Evolutionary conservation across 2,329 filamentous ascomycete species (phyloP), one percentile per base, ranked within the genome.

Genomic region (Colletotrichum cereale): DNA sequence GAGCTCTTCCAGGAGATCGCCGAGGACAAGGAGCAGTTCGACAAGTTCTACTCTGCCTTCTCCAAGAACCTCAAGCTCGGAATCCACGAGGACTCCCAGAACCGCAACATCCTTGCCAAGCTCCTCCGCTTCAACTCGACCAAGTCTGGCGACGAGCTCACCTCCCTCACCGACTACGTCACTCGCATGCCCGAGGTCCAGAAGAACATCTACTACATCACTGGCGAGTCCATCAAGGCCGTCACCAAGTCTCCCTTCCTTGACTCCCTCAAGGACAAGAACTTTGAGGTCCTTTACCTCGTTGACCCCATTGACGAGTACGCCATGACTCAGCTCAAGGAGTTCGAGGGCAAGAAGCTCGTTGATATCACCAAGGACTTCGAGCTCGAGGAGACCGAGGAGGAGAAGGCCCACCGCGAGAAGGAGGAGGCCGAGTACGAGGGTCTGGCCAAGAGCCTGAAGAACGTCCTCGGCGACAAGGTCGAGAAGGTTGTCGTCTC

Each of bases 121-220:
- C 94, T 99, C 74, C 93, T 99, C 82, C 95, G 96, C 85, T 99
- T 95, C 93, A 92, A 93, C 91, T 98, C 96, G 73, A 99, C 96
- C 89, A 98, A 98, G 92, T 97, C 96, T 84, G 95, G 94, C 77
- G 96, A 97, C 79, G 96, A 99, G 89, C 86, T 89, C 81, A 98
- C 96, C 78, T 99, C 96, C 67, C 93, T 99, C 83, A 84, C 92
- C 74, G 96, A 99, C 92, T 99, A 99, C 86, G 89, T 98, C 84
- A 98, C 96, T 77, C 96, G 96, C 87, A 99, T 99, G 96, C 93
- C 94, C 73, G 96, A 98, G 90, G 96, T 98, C 90, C 96, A 99
- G 92, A 98, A 98, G 92, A 95, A 99, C 88, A 95, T 99, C 87
- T 99, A 99, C 93, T 99, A 98, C 94, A 99, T 99, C 90, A 99